Conservation (phyloP, 495 filamentous ascomycete species). For the Polyplosphaeria fusca region DNA sequence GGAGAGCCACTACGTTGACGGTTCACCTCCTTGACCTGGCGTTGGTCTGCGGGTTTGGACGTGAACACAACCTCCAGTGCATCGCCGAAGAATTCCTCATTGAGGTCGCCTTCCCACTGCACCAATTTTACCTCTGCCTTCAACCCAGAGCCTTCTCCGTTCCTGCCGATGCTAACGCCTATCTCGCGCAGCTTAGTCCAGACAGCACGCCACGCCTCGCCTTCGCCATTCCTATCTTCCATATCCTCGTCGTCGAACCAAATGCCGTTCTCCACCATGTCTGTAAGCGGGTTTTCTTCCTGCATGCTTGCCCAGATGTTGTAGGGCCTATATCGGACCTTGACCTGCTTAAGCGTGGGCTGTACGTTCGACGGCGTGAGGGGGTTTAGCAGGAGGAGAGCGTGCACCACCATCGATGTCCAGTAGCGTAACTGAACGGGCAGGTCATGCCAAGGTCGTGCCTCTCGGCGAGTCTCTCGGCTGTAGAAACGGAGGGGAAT, state of each 20-base stretch:
- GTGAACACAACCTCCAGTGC: conserved; percentile 24
- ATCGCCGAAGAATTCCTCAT: conserved; percentile 20
- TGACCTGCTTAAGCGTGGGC: conserved; percentile 13
- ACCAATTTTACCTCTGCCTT: conserved; percentile 10
- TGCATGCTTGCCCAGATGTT: conserved; percentile 28
- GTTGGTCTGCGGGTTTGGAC: too few species aligned
- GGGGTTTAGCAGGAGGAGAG: conserved; percentile 17
- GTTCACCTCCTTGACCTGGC: too few species aligned
- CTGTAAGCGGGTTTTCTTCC: conserved; percentile 7
- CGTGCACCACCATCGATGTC: conserved; percentile 16
- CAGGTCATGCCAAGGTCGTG: background rate
- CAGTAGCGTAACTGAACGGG: conserved; percentile 23
- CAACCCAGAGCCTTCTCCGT: conserved; percentile 5
- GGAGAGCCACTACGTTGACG: too few species aligned
- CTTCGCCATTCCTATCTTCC: conserved; percentile 13
- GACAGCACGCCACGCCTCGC: conserved; percentile 21
- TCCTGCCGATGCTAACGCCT: background rate
- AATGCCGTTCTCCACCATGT: conserved; percentile 17
- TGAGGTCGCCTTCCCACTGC: conserved; percentile 19
- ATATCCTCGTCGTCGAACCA: conserved; percentile 9
- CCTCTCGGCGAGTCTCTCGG: background rate
- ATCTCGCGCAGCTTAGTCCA: conserved; percentile 3
- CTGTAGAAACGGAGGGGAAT: conserved; percentile 27
- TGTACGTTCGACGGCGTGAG: background rate
- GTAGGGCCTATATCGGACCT: conserved; percentile 20